A percentile compares a stretch with the other conserved stretches of the same genome.
These are phyloP conservation scores for Aspergillus jensenii DNA, from an alignment of 2,329 filamentous ascomycete species.

Conservation along the genomic window DNA sequence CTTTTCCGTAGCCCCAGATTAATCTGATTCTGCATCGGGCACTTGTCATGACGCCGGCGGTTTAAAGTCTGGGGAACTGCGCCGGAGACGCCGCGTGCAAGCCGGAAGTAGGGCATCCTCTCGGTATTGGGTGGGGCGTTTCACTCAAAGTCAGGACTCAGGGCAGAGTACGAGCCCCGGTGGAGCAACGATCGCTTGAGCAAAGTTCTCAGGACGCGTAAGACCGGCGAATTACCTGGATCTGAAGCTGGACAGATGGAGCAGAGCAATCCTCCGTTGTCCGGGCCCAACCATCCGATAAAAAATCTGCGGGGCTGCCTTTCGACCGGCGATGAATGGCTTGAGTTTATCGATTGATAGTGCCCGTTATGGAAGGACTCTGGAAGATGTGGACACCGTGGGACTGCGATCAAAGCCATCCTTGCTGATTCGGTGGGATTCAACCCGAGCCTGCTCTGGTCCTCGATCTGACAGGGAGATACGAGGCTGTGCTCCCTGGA, in stretches of 20 bases:
- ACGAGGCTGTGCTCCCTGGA: no score
- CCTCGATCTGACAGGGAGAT: background rate
- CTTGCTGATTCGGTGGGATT: background rate
- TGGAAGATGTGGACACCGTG: background rate
- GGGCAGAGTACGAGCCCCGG: no score
- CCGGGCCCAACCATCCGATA: background rate
- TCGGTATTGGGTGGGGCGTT: no score
- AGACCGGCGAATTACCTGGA: no score
- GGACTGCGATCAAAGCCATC: no score
- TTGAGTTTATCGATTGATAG: background rate
- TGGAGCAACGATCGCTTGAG: no score
- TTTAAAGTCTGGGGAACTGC: background rate
- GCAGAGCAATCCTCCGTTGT: background rate
- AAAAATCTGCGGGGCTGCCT: background rate
- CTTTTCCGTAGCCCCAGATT: conserved; percentile 1
- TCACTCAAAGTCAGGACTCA: no score
- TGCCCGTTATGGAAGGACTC: background rate
- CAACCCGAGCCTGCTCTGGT: background rate
- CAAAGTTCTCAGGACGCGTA: no score
- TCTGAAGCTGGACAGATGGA: background rate
- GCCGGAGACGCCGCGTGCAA: background rate
- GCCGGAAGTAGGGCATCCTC: background rate
- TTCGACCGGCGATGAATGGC: background rate
- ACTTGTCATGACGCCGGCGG: background rate
- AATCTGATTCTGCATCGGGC: background rate